phyloP scores from a whole-genome alignment of 768 basidiomycete species.

The Piloderma croceum region DNA sequence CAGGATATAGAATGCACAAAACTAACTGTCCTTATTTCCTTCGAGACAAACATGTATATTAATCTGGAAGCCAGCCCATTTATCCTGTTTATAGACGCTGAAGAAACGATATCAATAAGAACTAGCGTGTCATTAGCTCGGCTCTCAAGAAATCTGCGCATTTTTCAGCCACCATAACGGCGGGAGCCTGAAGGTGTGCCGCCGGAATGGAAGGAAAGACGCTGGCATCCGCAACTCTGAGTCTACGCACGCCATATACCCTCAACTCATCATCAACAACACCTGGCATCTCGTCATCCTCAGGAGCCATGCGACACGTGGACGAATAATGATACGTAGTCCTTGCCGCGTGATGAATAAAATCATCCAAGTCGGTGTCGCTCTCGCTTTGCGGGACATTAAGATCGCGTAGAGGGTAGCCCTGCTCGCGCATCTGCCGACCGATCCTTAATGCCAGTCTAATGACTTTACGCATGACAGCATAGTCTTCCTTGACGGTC shows the following conservation, averaged over 20 bases:
- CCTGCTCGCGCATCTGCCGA: constrained; percentile 15
- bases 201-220: constrained; percentile 27
- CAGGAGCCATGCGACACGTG: constrained; percentile 26
- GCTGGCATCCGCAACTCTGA: constrained; percentile 36
- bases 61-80: too few relatives aligned
- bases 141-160: constrained; percentile 31
- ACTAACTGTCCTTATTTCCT: too few relatives aligned
- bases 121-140: too few relatives aligned
- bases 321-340: constrained; percentile 33
- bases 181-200: constrained; percentile 30
- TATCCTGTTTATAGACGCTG: too few relatives aligned
- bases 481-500: constrained; percentile 19
- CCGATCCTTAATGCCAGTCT: constrained; percentile 20
- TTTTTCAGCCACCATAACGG: constrained; percentile 32
- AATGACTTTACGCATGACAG: constrained; percentile 20
- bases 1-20: too few relatives aligned
- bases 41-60: too few relatives aligned
- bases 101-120: too few relatives aligned
- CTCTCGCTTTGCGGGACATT: constrained; percentile 20
- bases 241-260: constrained; percentile 40
- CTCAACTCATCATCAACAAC: constrained; percentile 41
- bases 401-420: constrained; percentile 23
- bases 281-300: constrained; percentile 19
- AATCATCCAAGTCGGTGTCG: constrained; percentile 28
- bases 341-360: constrained; percentile 17